Conservation (phyloP, 2,329 filamentous ascomycete genomes). For the Sporothrix curviconia region DNA sequence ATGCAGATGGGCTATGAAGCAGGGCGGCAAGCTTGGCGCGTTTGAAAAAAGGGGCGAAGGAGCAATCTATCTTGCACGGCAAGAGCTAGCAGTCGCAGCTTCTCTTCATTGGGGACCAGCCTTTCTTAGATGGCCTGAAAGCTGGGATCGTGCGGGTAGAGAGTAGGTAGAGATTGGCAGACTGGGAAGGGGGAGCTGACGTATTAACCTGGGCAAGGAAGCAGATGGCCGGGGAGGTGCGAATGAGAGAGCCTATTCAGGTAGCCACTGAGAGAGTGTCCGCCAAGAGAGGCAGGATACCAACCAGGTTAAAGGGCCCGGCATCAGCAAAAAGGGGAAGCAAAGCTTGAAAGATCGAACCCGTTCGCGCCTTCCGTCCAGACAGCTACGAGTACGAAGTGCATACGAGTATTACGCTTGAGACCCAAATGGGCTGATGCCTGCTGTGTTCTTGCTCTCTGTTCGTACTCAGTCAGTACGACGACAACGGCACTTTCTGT, state of each 20-base stretch:
- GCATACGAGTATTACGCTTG: too few species aligned
- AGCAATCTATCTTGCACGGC: not conserved
- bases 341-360: not conserved
- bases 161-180: not conserved
- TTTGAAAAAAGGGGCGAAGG: conserved; percentile 8
- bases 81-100: not conserved
- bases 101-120: too few species aligned
- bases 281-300: not conserved
- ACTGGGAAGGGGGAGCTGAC: not conserved
- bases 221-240: not conserved
- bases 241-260: not conserved
- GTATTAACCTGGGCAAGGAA: too few species aligned
- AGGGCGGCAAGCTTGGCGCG: conserved; percentile 14
- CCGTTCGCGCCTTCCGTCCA: not conserved
- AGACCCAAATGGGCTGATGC: not conserved
- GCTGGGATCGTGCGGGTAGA: not conserved
- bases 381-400: not conserved
- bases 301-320: conserved; percentile 9
- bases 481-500: not conserved
- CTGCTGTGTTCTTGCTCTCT: too few species aligned
- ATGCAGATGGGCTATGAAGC: conserved; percentile 12
- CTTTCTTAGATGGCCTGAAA: not conserved
- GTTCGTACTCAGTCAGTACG: not conserved
- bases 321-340: conserved; percentile 1
- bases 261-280: not conserved